These are phyloP conservation scores for Suillus cothurnatus DNA, from an alignment of 768 basidiomycete species.

Conservation along the genomic window DNA sequence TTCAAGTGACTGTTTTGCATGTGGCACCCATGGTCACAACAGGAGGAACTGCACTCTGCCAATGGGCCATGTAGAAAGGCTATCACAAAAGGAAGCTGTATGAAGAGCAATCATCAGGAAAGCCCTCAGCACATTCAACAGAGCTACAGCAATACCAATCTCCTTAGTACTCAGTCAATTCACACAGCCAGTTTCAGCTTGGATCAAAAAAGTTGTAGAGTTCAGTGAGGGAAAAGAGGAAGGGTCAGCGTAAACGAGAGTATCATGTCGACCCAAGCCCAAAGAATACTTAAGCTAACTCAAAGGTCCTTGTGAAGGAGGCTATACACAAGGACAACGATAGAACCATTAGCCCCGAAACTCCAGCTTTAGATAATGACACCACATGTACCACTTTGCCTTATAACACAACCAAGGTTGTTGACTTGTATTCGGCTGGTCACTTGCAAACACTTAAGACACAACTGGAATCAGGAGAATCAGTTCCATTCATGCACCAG, in stretches of 20 bases:
- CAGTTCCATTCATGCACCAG: not conserved
- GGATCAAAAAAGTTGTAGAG: not conserved
- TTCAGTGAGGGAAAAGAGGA: not conserved
- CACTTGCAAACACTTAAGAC: too few species aligned
- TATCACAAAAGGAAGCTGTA: not conserved
- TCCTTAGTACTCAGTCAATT: not conserved
- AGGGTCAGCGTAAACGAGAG: not conserved
- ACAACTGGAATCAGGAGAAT: too few species aligned
- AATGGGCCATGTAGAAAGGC: not conserved
- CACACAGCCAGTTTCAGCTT: not conserved
- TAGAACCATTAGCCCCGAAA: too few species aligned
- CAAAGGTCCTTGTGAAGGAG: not conserved
- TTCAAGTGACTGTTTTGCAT: not conserved
- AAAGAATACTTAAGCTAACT: not conserved
- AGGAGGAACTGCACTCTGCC: not conserved
- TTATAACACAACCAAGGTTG: not conserved
- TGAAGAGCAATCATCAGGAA: not conserved
- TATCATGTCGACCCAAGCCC: not conserved
- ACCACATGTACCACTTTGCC: not conserved
- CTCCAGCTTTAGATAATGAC: too few species aligned
- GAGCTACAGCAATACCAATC: not conserved
- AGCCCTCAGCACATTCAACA: not conserved
- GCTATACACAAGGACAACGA: not conserved
- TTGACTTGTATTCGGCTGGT: not conserved
- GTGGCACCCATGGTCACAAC: not conserved